Percentiles rank a stretch among this genome's conserved stretches.
phyloP scores from a whole-genome alignment of 768 basidiomycete species.

The Serpula lacrymans region DNA sequence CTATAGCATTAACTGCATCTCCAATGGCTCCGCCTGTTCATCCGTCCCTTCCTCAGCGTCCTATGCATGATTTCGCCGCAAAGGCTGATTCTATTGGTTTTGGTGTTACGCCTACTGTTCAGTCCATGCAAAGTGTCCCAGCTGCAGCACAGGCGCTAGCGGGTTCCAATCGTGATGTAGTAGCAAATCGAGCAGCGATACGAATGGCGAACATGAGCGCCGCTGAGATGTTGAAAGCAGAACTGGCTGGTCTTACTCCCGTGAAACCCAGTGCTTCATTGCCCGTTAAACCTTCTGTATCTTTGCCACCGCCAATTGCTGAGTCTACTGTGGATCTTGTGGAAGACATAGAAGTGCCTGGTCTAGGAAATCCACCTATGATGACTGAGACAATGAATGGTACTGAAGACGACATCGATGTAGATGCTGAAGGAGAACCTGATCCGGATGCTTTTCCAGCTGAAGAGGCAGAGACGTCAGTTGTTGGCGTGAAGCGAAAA shows the following conservation, averaged over 20 bases:
- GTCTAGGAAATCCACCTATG: slow-evolving; percentile 26
- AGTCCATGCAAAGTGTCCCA: slow-evolving; percentile 55
- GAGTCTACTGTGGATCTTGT: slow-evolving; percentile 12
- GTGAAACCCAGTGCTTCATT: slow-evolving; percentile 34
- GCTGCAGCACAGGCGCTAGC: slow-evolving; percentile 70
- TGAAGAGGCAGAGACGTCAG: slow-evolving; percentile 17
- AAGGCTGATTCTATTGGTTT: slow-evolving; percentile 77
- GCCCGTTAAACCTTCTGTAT: slow-evolving; percentile 36
- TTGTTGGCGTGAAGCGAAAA: slow-evolving; percentile 43
- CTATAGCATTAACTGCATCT: slow-evolving; percentile 25
- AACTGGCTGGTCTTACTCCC: slow-evolving; percentile 59
- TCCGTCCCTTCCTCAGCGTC: slow-evolving; percentile 63
- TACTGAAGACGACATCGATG: slow-evolving; percentile 26
- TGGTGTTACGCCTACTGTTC: slow-evolving; percentile 57
- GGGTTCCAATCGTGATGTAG: slow-evolving; percentile 87
- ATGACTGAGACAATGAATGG: slow-evolving; percentile 13
- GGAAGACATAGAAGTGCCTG: slow-evolving; percentile 31
- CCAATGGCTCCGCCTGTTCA: slow-evolving; percentile 33
- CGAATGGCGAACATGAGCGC: slow-evolving; percentile 97
- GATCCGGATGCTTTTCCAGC: slow-evolving; percentile 4
- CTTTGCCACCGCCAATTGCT: slow-evolving; percentile 20
- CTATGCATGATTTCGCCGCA: slow-evolving; percentile 65
- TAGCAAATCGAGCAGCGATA: slow-evolving; percentile 85
- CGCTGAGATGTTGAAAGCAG: slow-evolving; percentile 89
- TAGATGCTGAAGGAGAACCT: slow-evolving; percentile 16